phyloP scores from a whole-genome alignment of 306 rosid genomes.

The Parietaria judaica region DNA sequence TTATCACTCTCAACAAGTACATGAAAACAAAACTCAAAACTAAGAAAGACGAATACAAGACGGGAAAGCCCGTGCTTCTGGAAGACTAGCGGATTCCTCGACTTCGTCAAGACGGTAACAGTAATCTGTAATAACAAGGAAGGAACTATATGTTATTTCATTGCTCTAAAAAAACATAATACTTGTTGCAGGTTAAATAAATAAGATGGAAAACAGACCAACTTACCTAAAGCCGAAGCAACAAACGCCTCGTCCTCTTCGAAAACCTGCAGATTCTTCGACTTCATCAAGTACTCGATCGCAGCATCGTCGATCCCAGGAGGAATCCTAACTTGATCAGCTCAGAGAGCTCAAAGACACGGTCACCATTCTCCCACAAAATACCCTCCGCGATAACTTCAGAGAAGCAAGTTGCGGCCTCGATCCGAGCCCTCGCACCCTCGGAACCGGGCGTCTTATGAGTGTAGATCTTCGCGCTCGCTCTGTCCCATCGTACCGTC shows the following conservation, averaged over 20 bases:
- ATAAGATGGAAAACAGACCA: no score
- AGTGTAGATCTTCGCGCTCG: conserved; percentile 25
- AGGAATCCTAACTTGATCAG: conserved; percentile 47
- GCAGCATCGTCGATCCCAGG: conserved; percentile 42
- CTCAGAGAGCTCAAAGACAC: conserved; percentile 30
- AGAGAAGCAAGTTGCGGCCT: conserved; percentile 48
- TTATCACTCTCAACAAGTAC: no score
- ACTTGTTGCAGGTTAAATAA: no score
- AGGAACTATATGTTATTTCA: no score
- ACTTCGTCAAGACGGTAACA: no score
- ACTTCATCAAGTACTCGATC: conserved; percentile 47
- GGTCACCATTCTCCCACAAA: not conserved
- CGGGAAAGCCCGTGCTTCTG: no score
- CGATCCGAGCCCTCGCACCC: conserved; percentile 14
- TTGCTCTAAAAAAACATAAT: no score
- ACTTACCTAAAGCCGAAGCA: conserved; percentile 20
- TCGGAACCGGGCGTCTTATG: conserved; percentile 32
- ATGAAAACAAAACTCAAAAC: no score
- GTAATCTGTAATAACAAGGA: no score
- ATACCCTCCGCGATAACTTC: conserved; percentile 15
- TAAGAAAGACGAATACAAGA: no score
- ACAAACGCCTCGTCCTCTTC: conserved; percentile 54
- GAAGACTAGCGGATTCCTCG: no score
- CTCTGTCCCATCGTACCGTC: conserved; percentile 41
- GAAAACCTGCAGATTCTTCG: conserved; percentile 51